phyloP scores from a whole-genome alignment of 2,329 filamentous ascomycete genomes.

The Rutstroemia sp. region DNA sequence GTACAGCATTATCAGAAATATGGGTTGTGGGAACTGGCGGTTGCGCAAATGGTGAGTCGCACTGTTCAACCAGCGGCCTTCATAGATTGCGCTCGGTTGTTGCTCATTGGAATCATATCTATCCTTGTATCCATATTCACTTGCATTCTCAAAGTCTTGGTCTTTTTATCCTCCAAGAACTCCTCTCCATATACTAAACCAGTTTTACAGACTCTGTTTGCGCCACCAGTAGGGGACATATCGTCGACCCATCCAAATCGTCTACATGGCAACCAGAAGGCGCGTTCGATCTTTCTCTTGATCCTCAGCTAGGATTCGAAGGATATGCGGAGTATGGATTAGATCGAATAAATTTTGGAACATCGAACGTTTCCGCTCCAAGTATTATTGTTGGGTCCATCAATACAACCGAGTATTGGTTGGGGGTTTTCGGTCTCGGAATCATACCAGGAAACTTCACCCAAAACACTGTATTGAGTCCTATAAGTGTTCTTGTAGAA shows the following conservation, averaged over 20 bases:
- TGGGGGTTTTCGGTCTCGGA: constrained; percentile 50
- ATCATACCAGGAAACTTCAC: constrained; percentile 47
- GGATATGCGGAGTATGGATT: constrained; percentile 60
- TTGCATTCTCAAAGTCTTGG: background rate
- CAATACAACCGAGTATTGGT: constrained; percentile 48
- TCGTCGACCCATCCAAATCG: constrained; percentile 48
- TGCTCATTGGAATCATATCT: background rate
- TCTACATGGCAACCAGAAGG: constrained; percentile 41
- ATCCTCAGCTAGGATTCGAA: constrained; percentile 48
- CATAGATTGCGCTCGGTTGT: background rate
- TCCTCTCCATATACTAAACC: background rate
- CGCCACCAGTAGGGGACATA: constrained; percentile 46
- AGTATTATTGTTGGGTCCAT: constrained; percentile 36
- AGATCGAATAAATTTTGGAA: constrained; percentile 32
- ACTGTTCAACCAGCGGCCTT: background rate
- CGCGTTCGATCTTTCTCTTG: constrained; percentile 43
- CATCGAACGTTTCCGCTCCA: constrained; percentile 31
- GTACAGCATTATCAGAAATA: constrained; percentile 63
- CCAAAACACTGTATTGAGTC: constrained; percentile 40
- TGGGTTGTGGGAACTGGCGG: constrained; percentile 58
- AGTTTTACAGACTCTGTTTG: constrained; percentile 42
- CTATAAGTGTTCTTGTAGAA: constrained; percentile 51
- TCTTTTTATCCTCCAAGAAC: background rate
- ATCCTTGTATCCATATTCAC: background rate
- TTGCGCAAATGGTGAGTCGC: constrained; percentile 34